Base-by-base conservation (phyloP, 2,329 filamentous ascomycete genomes). In the Xenoacremonium recifei region DNA sequence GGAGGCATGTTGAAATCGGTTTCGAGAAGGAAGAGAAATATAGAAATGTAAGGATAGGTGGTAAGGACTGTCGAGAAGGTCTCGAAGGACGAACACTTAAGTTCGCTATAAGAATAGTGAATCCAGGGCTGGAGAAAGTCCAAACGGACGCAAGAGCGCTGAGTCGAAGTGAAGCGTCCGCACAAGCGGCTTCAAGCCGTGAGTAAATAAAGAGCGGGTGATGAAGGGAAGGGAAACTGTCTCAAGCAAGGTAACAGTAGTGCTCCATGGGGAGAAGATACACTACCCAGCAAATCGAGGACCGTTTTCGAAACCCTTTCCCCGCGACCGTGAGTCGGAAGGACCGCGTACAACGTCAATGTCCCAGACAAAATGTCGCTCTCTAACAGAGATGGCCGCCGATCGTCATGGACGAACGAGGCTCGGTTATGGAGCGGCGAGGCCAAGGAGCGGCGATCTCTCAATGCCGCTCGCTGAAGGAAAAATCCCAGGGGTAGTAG, bases 1-100 rank as follows among this genome's bases (percentile, higher is more conserved):
- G 72, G 65, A 42, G 69, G 62, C 73, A 79, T 79, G 29, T 20
- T 59, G 45, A 37, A 38, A 44, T 46, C 9, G 35, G 33, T 33
- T 17, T 21, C 36, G 34, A 37, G 17, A 27, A 31, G 36, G 19
- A 31, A 17, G 16, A 32, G 18, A 20, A 20, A 37, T 27, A 38
- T 15, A 29, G 32, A 25, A 21, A 25, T 37, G 47, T 45, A 49
- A 42, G 39, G 43, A 48, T 25, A 44, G 44, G 50, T 44, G 35
- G 30, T 27, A 27, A 27, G 23, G 23, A 27, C 23, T 27, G 36
- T 44, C 35, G 42, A 40, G 35, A 39, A 38, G 46, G 21, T 36
- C 29, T 32, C 29, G 29, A 32, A 27, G 29, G 29, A 16, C 6
- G 29, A 16, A 32, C 10, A 16, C 16, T 16, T 6, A 32, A 11